Evolutionary conservation across 805 yeast species (phyloP).

Genomic region (Ogataea ramenticola): DNA sequence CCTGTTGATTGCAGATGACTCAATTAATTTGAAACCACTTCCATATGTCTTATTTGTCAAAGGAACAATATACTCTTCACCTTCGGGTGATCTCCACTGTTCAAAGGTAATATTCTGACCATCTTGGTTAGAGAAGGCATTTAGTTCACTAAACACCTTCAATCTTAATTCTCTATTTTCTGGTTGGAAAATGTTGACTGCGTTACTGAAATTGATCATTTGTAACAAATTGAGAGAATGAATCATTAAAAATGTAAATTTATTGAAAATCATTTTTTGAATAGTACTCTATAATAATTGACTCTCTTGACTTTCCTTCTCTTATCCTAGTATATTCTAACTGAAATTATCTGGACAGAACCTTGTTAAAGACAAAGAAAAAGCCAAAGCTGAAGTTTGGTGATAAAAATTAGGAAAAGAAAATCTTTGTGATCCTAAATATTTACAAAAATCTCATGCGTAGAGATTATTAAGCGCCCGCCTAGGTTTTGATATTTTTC

Average conservation of each 20-base stretch:
- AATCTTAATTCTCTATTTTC: neutral
- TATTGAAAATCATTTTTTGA: neutral
- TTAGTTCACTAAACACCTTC: neutral
- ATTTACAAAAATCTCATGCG: too few relatives aligned
- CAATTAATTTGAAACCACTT: conserved; percentile 1
- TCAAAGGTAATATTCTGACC: conserved; percentile 7
- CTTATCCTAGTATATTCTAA: too few relatives aligned
- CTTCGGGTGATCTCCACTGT: conserved; percentile 21
- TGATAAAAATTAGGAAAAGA: too few relatives aligned
- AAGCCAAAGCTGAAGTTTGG: too few relatives aligned
- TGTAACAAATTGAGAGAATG: neutral
- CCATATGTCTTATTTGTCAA: neutral
- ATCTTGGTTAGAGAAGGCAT: neutral
- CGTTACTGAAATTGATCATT: neutral
- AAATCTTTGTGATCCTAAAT: neutral
- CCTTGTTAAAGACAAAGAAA: neutral
- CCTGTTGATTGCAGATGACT: neutral
- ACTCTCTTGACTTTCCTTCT: too few relatives aligned
- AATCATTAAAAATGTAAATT: neutral
- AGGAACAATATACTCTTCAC: conserved; percentile 19
- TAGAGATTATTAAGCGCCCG: too few relatives aligned
- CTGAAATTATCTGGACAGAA: too few relatives aligned
- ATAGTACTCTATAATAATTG: too few relatives aligned
- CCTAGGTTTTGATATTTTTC: too few relatives aligned
- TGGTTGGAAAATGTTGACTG: neutral